phyloP scores from a whole-genome alignment of 192 early-diverging fungal genomes.

The Coemansia sp. region DNA sequence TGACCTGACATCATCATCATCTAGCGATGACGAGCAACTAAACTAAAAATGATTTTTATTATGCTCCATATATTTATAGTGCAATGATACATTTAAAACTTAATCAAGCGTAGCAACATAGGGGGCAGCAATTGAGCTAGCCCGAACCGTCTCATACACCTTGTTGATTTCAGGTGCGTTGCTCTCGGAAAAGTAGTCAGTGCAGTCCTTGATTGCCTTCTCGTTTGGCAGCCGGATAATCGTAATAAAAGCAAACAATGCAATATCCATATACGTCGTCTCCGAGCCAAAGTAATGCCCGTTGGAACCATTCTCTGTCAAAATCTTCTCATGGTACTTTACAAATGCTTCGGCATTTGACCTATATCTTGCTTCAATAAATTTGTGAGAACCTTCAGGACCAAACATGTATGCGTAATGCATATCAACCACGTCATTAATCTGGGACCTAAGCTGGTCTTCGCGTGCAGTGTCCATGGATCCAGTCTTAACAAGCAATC shows the following conservation, averaged over 20 bases:
- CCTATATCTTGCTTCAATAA: background rate
- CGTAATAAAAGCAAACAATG: background rate
- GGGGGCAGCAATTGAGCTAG: background rate
- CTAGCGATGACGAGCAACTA: background rate
- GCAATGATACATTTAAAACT: background rate
- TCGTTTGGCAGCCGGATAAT: background rate
- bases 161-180: constrained; percentile 3
- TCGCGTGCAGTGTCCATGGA: constrained; percentile 25
- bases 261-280: constrained; percentile 40
- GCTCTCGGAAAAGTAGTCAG: background rate
- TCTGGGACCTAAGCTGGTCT: constrained; percentile 23
- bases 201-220: background rate
- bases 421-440: constrained; percentile 10
- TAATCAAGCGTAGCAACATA: background rate
- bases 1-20: constrained; percentile 11
- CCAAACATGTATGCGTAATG: background rate
- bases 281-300: constrained; percentile 55
- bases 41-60: background rate
- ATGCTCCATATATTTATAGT: background rate
- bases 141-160: background rate
- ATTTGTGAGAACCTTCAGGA: constrained; percentile 3
- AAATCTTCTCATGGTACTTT: constrained; percentile 40
- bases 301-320: constrained; percentile 55
- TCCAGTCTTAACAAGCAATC: constrained; percentile 18
- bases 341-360: constrained; percentile 15